Evolutionary conservation across 139 green algal genomes (phyloP).

Genomic region (Micromonas commoda): DNA sequence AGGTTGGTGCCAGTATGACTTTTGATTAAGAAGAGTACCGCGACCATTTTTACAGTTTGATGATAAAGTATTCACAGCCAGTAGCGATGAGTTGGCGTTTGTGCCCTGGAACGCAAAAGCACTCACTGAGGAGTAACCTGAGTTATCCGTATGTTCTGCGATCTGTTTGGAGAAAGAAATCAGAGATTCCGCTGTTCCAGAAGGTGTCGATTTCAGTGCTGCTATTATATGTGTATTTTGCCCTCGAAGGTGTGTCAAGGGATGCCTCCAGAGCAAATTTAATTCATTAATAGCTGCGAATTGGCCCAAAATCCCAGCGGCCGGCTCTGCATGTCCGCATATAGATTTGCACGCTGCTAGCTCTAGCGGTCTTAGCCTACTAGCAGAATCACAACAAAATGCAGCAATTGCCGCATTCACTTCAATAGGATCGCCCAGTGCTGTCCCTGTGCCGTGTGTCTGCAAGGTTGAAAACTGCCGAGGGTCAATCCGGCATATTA

Average conservation of each 20-base stretch:
- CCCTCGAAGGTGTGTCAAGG: background rate
- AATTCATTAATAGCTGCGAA: too few species aligned
- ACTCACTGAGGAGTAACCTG: background rate
- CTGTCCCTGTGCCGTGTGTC: constrained; percentile 48
- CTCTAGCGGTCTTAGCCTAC: background rate
- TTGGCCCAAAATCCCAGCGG: constrained; percentile 3
- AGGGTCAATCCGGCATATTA: too few species aligned
- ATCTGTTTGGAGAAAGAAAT: too few species aligned
- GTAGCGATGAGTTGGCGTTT: background rate
- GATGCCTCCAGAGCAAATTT: too few species aligned
- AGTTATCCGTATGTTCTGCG: too few species aligned
- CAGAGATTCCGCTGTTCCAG: too few species aligned
- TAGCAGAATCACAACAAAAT: background rate
- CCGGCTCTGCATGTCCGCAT: constrained; percentile 23
- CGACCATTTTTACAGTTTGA: too few species aligned
- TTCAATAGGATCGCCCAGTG: constrained; percentile 59
- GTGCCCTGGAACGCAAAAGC: constrained; percentile 1
- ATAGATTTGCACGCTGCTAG: background rate
- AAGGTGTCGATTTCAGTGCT: too few species aligned
- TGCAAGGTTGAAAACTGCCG: background rate
- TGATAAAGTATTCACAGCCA: too few species aligned
- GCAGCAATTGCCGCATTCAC: background rate
- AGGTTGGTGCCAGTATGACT: too few species aligned
- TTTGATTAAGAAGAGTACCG: too few species aligned
- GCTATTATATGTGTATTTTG: background rate